Evolutionary conservation across 2,329 filamentous ascomycete species (phyloP), one percentile per base, ranked within the genome.

Genomic region (Dothideomycetes sp.): DNA sequence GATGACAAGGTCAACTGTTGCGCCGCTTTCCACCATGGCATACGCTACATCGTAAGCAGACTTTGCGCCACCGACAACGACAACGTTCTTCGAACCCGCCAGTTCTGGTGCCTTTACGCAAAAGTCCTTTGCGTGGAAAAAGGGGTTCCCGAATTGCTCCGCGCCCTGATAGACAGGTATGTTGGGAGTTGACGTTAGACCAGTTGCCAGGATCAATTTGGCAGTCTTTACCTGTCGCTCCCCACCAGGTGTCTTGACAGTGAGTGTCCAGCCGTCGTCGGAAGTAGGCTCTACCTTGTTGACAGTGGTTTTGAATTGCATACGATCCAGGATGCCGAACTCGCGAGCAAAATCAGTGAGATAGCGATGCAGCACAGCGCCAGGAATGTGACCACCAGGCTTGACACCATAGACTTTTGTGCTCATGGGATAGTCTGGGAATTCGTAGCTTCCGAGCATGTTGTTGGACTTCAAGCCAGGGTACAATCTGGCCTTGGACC

Each of bases 391-490:
- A 37, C 78, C 54, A 12, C 71, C 72, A 5, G 56, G 49, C 37
- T 66, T 62, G 30, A 72, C 64, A 17, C 57, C 62, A 42, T 67
- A 67, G 4, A 63, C 47, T 3, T 58, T 59, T 1, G 49, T 45
- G 14, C 70, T 65, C 76, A 88, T 81, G 14, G 81, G 79, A 44
- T 83, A 84, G 49, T 85, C 83, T 0, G 76, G 75, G 50, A 74
- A 86, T 55, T 88, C 80, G 48, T 79, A 84, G 0, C 75, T 81
- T 3, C 82, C 81, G 9, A 79, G 56, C 54, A 84, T 70, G 51
- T 87, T 87, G 58, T 89, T 88, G 38, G 74, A 78, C 50, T 77
- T 81, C 36, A 89, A 67, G 1, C 75, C 77, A 0, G 77, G 73
- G 54, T 87, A 81, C 1, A 85, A 59, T 1, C 81, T 70, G 29